Evolutionary conservation across 768 basidiomycete genomes (phyloP), one percentile per base, ranked within the genome.

Genomic region (Nidularia sp.): DNA sequence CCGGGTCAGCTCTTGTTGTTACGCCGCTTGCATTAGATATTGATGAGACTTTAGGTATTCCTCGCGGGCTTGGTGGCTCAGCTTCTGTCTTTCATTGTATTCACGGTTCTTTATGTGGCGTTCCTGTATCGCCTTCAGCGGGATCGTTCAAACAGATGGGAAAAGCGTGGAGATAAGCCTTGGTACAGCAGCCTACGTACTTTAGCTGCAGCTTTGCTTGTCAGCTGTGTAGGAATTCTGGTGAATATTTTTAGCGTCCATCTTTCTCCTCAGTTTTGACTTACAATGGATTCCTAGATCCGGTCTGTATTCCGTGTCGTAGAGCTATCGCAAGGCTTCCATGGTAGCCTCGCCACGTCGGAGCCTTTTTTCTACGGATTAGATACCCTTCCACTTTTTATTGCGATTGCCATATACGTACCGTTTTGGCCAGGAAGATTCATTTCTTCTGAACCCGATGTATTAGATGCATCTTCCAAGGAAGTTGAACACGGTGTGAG

Each of bases 401-500:
- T 88, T 33, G 84, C 85, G 25, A 77, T 84, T 43, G 65, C 64
- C 0, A 68, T 80, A 10, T 87, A 85, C 57, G 58, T 70, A 22
- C 67, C 78, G 13, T 82, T 85, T 63, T 90, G 86, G 85, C 88
- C 85, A 2, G 83, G 84, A 5, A 63, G 76, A 55, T 79, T 80
- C 59, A 81, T 83, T 39, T 34, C 49, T 15, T 13, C 45, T 47
- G 39, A 29, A 15, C 18, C 18, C 18, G 18, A 18, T 18, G 18
- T 18, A 18, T 18, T 18, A 18, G 18, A 18, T 18, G 18, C 18
- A 18, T 18, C 18, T 18, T 18, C 18, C 18, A 18, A 18, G 18
- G 18, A 18, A 18, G 18, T 18, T 18, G 18, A 18, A 18, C 18
- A 18, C 18, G 18, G 18, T 18, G 18, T 18, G 18, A 18, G 18